Base-by-base conservation (phyloP, 1,284 basidiomycete species). In the Pascua sp. region DNA sequence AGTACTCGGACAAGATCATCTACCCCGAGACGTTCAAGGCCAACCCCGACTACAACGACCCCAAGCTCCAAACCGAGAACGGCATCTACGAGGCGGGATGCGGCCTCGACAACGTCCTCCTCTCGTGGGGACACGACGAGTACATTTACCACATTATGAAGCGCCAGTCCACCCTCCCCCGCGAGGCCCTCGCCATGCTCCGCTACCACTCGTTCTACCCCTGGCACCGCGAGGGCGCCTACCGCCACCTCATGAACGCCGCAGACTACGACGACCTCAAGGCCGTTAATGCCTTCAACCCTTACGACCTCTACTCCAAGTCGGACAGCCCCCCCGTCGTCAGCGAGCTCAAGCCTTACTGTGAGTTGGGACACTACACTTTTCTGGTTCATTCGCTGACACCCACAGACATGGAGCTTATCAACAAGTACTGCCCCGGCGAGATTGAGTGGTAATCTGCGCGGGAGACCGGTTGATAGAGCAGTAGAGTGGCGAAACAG, bases 161-260 rank as follows among this genome's bases (percentile, higher is more conserved):
- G 53, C 43, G 53, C 38, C 64, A 66, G 51, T 72, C 70, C 8
- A 62, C 57, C 15, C 84, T 95, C 0, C 91, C 91, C 0, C 82
- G 84, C 53, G 90, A 90, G 67, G 91, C 83, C 0, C 81, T 95
- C 41, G 86, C 88, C 32, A 95, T 95, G 91, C 91, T 95, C 70
- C 85, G 91, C 32, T 94, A 90, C 77, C 91, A 95, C 79, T 90
- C 87, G 66, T 94, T 94, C 81, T 94, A 94, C 80, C 91, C 91
- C n/a, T 93, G 90, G 90, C 90, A 91, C 75, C 83, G 89, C 51
- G 90, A 91, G 71, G 83, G 83, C 58, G 91, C 90, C 0, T 94
- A 93, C 78, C 71, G 76, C 37, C 86, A 92, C 71, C 83, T 94
- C 49, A 86, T 84, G 66, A 86, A 85, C 71, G 85, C 17, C 24